phyloP scores from a whole-genome alignment of 1,139 yeast genomes.

The Groenewaldozyma auringiensis region DNA sequence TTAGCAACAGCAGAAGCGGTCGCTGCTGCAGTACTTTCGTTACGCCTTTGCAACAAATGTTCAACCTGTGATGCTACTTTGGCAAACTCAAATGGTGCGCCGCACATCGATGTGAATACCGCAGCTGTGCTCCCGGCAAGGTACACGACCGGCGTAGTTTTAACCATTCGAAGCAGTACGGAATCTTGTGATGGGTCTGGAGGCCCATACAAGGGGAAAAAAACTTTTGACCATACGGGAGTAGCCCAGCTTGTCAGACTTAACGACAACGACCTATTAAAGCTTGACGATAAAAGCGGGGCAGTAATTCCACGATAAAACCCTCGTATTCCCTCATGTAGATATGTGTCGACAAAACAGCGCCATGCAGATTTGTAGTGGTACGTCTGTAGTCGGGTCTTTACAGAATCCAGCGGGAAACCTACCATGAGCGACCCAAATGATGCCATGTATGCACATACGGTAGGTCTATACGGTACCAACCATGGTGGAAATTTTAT shows the following conservation, averaged over 20 bases:
- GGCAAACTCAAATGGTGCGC: conserved; percentile 82
- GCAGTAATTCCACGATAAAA: conserved; percentile 50
- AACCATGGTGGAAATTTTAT: conserved; percentile 40
- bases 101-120: conserved; percentile 52
- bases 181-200: conserved; percentile 12
- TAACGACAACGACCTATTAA: conserved; percentile 39
- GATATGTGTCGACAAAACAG: conserved; percentile 52
- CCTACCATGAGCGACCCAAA: conserved; percentile 64
- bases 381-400: conserved; percentile 80
- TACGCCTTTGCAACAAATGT: conserved; percentile 34
- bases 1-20: conserved; percentile 5
- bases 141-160: conserved; percentile 60
- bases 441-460: conserved; percentile 57
- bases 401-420: conserved; percentile 76
- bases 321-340: conserved; percentile 59
- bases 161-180: conserved; percentile 29
- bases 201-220: conserved; percentile 19
- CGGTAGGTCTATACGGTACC: conserved; percentile 50
- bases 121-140: conserved; percentile 64
- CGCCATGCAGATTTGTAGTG: conserved; percentile 50
- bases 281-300: conserved; percentile 24
- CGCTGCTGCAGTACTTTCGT: conserved; percentile 1
- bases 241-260: conserved; percentile 54
- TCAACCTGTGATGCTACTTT: conserved; percentile 72
- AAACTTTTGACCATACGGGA: conserved; percentile 34